Evolutionary conservation across 306 rosid species (phyloP).

Genomic region (Gastrolobium bilobum): DNA sequence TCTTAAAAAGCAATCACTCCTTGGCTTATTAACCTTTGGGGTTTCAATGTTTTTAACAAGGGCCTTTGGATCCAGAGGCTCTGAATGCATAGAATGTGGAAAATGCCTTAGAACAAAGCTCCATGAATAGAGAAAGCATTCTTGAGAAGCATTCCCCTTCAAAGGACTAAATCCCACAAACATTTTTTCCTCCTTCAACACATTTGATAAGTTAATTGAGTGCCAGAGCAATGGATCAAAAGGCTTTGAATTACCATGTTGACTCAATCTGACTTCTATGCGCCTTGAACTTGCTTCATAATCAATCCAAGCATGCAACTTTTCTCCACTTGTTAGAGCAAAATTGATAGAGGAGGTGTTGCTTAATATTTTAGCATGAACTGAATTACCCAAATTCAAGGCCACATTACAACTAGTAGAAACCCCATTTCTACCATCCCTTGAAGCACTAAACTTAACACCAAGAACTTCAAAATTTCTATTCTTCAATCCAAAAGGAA

Average conservation of each 20-base stretch:
- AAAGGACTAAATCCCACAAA: conserved; percentile 69
- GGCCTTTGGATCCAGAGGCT: conserved; percentile 83
- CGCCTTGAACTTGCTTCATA: conserved; percentile 76
- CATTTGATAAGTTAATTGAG: conserved; percentile 58
- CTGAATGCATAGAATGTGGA: conserved; percentile 85
- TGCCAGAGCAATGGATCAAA: conserved; percentile 67
- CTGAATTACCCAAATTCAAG: conserved; percentile 59
- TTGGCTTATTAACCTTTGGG: conserved; percentile 41
- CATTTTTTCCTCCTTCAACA: conserved; percentile 62
- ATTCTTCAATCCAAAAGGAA: conserved; percentile 52
- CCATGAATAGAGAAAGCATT: conserved; percentile 79
- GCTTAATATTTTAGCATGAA: conserved; percentile 52
- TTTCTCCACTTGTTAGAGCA: conserved; percentile 55
- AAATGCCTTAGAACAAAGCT: conserved; percentile 67
- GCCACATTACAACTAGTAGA: conserved; percentile 51
- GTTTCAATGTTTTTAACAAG: conserved; percentile 55
- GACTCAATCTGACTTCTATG: conserved; percentile 77
- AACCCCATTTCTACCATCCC: conserved; percentile 50
- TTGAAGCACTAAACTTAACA: conserved; percentile 60
- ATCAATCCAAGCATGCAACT: conserved; percentile 83
- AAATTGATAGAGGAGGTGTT: conserved; percentile 54
- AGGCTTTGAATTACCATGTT: conserved; percentile 63
- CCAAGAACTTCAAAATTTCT: conserved; percentile 51
- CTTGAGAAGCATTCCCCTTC: conserved; percentile 53
- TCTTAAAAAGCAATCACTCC: conserved; percentile 67